Evolutionary conservation across 352 stramenopile genomes (phyloP).

Genomic region (Globisporangium uncinulatum): DNA sequence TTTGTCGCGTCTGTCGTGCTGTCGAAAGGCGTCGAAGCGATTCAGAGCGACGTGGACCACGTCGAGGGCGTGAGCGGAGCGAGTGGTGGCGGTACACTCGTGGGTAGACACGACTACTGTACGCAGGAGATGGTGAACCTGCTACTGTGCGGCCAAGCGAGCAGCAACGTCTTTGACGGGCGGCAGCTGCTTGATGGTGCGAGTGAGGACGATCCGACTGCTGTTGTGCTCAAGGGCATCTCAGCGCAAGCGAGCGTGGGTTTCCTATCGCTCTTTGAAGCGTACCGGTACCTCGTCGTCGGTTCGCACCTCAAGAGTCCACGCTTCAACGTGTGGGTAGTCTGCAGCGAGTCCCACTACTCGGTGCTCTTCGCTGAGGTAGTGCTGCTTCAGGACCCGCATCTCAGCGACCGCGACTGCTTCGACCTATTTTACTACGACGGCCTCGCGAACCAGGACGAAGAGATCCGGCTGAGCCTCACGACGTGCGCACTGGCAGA

Average conservation of each 20-base stretch:
- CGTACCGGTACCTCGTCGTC: conserved; percentile 86
- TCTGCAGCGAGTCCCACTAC: conserved; percentile 92
- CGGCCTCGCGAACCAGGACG: conserved; percentile 83
- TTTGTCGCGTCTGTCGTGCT: conserved; percentile 68
- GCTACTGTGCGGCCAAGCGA: conserved; percentile 88
- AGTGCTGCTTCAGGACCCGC: conserved; percentile 14
- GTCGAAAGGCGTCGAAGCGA: conserved; percentile 44
- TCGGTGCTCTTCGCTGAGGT: conserved; percentile 77
- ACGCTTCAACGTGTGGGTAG: conserved; percentile 78
- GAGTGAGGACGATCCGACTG: conserved; percentile 50
- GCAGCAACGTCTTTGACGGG: conserved; percentile 95
- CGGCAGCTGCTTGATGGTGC: conserved; percentile 66
- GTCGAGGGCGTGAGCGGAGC: conserved; percentile 32
- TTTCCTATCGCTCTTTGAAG: conserved; percentile 91
- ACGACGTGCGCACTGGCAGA: conserved; percentile 22
- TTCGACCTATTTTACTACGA: conserved; percentile 90
- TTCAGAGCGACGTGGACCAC: conserved; percentile 85
- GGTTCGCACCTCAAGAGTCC: conserved; percentile 78
- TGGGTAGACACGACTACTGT: conserved; percentile 86
- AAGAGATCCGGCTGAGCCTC: conserved; percentile 70
- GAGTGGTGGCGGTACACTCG: conserved; percentile 43
- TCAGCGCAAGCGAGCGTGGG: conserved; percentile 47
- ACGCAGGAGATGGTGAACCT: conserved; percentile 96
- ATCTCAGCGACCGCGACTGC: conserved; percentile 19
- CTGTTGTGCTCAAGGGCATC: conserved; percentile 69